phyloP scores from a whole-genome alignment of 495 filamentous ascomycete genomes.

The Podospora pseudoanserina region DNA sequence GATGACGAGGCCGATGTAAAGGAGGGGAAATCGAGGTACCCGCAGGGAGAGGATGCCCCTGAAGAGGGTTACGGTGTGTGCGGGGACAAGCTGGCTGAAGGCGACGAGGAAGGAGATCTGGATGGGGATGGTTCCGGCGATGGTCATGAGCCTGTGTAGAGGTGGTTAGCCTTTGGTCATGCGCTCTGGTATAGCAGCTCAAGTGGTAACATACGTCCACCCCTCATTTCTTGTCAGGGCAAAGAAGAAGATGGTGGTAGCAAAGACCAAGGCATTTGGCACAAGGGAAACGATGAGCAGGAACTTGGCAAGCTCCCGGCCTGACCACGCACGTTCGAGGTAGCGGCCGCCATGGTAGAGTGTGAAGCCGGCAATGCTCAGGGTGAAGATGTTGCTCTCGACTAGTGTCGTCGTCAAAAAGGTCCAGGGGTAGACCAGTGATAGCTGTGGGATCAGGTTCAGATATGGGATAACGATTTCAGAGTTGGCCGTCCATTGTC shows the following conservation, averaged over 20 bases:
- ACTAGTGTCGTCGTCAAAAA: constrained; percentile 82
- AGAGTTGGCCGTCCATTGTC: constrained; percentile 54
- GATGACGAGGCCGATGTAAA: constrained; percentile 75
- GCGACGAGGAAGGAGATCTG: constrained; percentile 95
- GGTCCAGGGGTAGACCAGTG: constrained; percentile 88
- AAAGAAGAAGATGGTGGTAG: constrained; percentile 67
- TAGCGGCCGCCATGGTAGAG: constrained; percentile 93
- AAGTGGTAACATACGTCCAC: constrained; percentile 59
- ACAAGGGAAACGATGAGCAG: constrained; percentile 70
- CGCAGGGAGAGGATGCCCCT: constrained; percentile 82
- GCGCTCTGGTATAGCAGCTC: neutral
- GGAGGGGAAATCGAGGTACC: constrained; percentile 82
- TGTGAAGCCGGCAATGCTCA: constrained; percentile 73
- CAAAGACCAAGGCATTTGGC: constrained; percentile 73
- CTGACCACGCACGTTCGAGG: constrained; percentile 92
- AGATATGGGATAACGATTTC: constrained; percentile 76
- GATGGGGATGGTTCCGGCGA: constrained; percentile 82
- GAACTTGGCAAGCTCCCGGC: constrained; percentile 89
- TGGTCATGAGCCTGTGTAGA: constrained; percentile 60
- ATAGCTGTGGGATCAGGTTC: constrained; percentile 75
- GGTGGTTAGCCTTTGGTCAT: neutral
- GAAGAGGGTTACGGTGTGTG: constrained; percentile 95
- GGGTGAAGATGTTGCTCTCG: constrained; percentile 88
- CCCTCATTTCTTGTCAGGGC: constrained; percentile 62
- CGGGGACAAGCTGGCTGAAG: constrained; percentile 96